phyloP scores from a whole-genome alignment of 768 basidiomycete genomes.

The Rhodotorula kratochvilovae region DNA sequence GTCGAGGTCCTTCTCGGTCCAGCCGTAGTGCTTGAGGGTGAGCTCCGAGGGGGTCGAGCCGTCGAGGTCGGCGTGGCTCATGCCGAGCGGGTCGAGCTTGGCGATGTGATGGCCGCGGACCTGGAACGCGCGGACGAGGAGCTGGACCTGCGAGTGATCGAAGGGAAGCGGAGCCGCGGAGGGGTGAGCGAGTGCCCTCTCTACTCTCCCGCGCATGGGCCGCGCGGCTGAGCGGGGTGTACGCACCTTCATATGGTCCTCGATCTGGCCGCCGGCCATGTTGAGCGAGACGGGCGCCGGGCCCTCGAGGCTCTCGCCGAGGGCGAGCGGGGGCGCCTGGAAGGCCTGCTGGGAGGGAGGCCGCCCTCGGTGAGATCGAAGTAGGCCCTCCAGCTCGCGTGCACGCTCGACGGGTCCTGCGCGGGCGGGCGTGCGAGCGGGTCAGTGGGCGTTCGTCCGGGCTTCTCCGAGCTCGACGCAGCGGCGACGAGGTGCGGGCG shows the following conservation, averaged over 20 bases:
- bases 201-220: neutral
- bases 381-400: constrained; percentile 89
- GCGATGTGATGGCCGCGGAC: constrained; percentile 96
- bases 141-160: constrained; percentile 66
- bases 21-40: constrained; percentile 88
- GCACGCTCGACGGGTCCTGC: constrained; percentile 73
- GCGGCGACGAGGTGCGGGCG: too few relatives aligned
- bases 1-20: constrained; percentile 86
- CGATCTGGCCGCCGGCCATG: constrained; percentile 72
- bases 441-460: neutral
- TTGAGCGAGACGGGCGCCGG: constrained; percentile 55
- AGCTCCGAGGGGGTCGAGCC: constrained; percentile 78
- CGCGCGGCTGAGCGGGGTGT: neutral
- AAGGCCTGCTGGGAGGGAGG: constrained; percentile 67
- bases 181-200: too few relatives aligned
- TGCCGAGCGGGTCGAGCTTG: constrained; percentile 90
- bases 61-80: constrained; percentile 80
- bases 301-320: constrained; percentile 50
- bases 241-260: constrained; percentile 86
- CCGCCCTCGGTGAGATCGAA: constrained; percentile 91
- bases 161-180: neutral
- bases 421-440: neutral
- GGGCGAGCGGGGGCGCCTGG: constrained; percentile 66
- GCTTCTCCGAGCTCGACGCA: neutral
- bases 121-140: constrained; percentile 96